These are phyloP conservation scores for Sporothrix inflata DNA, from an alignment of 2,329 filamentous ascomycete species.

Conservation along the genomic window DNA sequence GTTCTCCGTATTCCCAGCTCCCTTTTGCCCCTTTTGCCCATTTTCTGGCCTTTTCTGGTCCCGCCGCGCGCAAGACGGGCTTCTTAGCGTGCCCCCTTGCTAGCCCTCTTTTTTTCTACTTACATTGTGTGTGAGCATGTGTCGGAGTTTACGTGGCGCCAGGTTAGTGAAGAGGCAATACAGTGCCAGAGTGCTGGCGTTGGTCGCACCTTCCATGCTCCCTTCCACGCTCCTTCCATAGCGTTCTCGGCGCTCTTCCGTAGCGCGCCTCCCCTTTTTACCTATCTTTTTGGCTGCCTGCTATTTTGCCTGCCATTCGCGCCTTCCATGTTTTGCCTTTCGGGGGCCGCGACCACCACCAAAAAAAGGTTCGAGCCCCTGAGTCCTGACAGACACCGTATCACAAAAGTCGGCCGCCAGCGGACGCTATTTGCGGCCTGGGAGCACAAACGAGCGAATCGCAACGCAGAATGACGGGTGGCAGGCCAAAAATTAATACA, in stretches of 20 bases:
- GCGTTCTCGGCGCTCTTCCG: conserved; percentile 16
- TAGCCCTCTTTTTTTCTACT: background rate
- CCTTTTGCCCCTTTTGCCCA: conserved; percentile 16
- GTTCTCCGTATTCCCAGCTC: conserved; percentile 23
- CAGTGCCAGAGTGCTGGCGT: background rate
- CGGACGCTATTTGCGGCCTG: conserved; percentile 14
- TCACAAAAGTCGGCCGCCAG: conserved; percentile 20
- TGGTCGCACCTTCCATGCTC: background rate
- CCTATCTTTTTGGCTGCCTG: background rate
- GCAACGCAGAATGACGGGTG: background rate
- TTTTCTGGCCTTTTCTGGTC: background rate
- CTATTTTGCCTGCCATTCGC: conserved; percentile 14
- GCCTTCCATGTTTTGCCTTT: too few relatives aligned
- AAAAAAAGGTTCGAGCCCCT: background rate
- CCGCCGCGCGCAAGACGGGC: conserved; percentile 9
- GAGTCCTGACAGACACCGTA: conserved; percentile 3
- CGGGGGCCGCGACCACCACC: conserved; percentile 9
- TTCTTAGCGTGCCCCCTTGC: conserved; percentile 12
- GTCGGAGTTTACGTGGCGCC: background rate
- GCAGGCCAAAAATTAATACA: conserved; percentile 1
- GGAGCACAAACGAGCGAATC: conserved; percentile 19
- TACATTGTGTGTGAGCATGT: background rate
- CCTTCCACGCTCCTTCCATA: conserved; percentile 16
- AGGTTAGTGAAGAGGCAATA: conserved; percentile 19
- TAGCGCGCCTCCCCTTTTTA: conserved; percentile 13